These are phyloP conservation scores for Phytophthora vignae DNA, from an alignment of 352 stramenopile genomes.

Conservation along the genomic window DNA sequence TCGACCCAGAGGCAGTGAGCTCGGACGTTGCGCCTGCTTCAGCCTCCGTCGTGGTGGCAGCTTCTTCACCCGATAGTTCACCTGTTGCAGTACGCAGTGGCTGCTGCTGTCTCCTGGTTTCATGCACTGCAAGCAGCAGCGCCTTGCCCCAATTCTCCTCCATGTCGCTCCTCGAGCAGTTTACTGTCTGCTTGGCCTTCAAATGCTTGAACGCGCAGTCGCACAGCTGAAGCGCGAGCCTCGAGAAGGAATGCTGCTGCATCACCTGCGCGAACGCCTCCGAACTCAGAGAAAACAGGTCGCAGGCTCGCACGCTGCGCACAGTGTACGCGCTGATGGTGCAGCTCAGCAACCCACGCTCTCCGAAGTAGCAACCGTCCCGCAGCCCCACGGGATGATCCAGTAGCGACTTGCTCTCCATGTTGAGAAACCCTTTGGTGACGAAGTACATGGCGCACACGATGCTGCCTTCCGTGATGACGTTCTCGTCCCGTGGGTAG, in stretches of 20 bases:
- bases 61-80: constrained; percentile 5
- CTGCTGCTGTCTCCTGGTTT: constrained; percentile 10
- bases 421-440: constrained; percentile 58
- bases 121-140: constrained; percentile 20
- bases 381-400: constrained; percentile 29
- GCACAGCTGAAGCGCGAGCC: constrained; percentile 31
- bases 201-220: constrained; percentile 22
- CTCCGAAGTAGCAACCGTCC: constrained; percentile 65
- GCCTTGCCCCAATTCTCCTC: constrained; percentile 32
- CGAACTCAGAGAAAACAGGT: constrained; percentile 40
- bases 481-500: constrained; percentile 64
- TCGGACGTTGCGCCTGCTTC: neutral
- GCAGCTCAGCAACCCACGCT: constrained; percentile 61
- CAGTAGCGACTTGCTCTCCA: constrained; percentile 37
- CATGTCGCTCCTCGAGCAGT: constrained; percentile 34
- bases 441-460: constrained; percentile 76
- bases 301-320: constrained; percentile 36
- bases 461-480: constrained; percentile 68
- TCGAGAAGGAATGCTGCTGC: constrained; percentile 27
- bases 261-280: constrained; percentile 54
- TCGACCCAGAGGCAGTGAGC: neutral
- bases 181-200: constrained; percentile 1
- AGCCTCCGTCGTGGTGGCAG: neutral
- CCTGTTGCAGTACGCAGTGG: constrained; percentile 17
- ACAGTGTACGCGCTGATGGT: constrained; percentile 53